Conservation (phyloP, 2,329 filamentous ascomycete genomes). For the Dendrostoma leiphaemia region DNA sequence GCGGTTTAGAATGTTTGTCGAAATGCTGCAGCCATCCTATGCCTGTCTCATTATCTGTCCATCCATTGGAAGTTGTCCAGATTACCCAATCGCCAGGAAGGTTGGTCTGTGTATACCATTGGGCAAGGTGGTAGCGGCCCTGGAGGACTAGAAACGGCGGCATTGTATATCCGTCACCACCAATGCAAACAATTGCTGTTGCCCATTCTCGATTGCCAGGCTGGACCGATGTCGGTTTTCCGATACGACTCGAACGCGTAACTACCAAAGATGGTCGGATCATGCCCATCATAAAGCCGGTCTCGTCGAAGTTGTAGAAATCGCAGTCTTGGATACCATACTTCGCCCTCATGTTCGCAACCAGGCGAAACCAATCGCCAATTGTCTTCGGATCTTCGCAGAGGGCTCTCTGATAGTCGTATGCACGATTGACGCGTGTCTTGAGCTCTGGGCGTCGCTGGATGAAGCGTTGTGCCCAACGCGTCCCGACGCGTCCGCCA, state of each 20-base stretch:
- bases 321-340: constrained; percentile 23
- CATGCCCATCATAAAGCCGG: constrained; percentile 30
- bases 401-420: constrained; percentile 25
- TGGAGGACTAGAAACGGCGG: background rate
- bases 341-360: constrained; percentile 20
- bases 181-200: constrained; percentile 23
- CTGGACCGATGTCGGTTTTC: constrained; percentile 22
- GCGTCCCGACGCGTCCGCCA: too few species aligned
- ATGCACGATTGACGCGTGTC: constrained; percentile 23
- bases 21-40: background rate
- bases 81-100: background rate
- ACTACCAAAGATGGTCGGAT: constrained; percentile 26
- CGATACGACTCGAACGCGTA: constrained; percentile 22
- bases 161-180: background rate
- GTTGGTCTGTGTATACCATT: background rate
- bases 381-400: constrained; percentile 26
- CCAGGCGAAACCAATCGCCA: constrained; percentile 22
- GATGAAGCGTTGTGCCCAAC: constrained; percentile 28
- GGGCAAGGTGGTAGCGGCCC: background rate
- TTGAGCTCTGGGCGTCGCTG: constrained; percentile 24
- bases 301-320: constrained; percentile 14
- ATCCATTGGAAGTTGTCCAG: too few species aligned
- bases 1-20: background rate
- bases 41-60: background rate
- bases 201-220: constrained; percentile 28